Percentiles rank a stretch among this genome's conserved stretches.
Conservation (phyloP, 495 filamentous ascomycete genomes). For the Penicillium canariense region DNA sequence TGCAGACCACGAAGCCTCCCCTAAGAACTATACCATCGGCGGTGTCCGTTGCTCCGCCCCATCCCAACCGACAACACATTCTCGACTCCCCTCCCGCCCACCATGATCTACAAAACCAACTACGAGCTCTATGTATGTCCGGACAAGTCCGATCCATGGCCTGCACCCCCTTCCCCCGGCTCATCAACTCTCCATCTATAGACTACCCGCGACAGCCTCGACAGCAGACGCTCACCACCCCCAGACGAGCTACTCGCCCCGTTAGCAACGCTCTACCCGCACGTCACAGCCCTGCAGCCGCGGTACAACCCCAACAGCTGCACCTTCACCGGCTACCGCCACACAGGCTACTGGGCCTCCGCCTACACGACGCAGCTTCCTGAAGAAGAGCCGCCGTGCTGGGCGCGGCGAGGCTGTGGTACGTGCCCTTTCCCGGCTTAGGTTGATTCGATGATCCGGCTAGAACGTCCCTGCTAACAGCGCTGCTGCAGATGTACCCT, state of each 20-base stretch:
- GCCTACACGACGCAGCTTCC: conserved; percentile 31
- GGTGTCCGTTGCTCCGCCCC: conserved; percentile 1
- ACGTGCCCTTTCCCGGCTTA: conserved; percentile 6
- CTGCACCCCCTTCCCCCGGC: not conserved
- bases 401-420: conserved; percentile 29
- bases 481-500: conserved; percentile 16
- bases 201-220: conserved; percentile 24
- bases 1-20: too few species aligned
- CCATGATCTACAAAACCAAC: conserved; percentile 46
- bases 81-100: conserved; percentile 7
- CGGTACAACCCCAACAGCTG: conserved; percentile 35
- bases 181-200: conserved; percentile 6
- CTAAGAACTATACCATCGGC: too few species aligned
- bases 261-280: conserved; percentile 40
- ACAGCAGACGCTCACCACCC: conserved; percentile 27
- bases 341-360: conserved; percentile 40
- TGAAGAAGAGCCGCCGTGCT: conserved; percentile 21
- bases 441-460: not conserved
- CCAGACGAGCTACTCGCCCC: conserved; percentile 39
- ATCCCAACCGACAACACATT: not conserved
- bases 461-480: conserved; percentile 1
- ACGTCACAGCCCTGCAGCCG: conserved; percentile 40
- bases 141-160: not conserved
- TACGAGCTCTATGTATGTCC: conserved; percentile 43
- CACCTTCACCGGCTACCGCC: conserved; percentile 39